Base-by-base conservation (phyloP, 208 protist genomes). In the Leptomonas pyrrhocoris region DNA sequence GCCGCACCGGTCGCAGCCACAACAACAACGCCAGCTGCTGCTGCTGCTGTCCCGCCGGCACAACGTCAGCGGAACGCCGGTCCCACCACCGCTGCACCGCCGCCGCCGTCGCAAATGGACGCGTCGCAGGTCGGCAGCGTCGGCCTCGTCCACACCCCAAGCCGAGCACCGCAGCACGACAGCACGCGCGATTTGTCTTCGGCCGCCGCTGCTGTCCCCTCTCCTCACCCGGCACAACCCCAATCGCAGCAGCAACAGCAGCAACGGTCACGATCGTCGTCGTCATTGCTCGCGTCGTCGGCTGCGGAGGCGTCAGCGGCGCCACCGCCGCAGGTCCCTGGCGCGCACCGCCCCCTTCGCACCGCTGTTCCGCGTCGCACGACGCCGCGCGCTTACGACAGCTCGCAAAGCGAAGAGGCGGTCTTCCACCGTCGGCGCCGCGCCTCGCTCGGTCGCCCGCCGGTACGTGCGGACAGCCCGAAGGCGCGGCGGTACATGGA, bases 401-500 rank as follows among this genome's bases (percentile, higher is more conserved):
- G 78, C 77, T 59, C 50, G 15, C 77, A 74, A 38, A 75, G 80
- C 25, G 73, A 80, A 45, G 38, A 72, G 25, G 65, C 77, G 40
- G 59, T 85, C 12, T 85, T 72, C 38, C 58, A 61, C 23, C 64
- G 70, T 15, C 60, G 73, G 5, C 43, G 40, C n/a, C 40, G 28
- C 6, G 28, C 15, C 38, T 55, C 46, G 21, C n/a, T 58, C 31
- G 19, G 13, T 2, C 38, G 23, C 21, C 74, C 53, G 36, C 34
- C 60, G 18, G 60, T 85, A 40, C 62, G 74, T 46, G 54, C 65
- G 15, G 80, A 86, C 66, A 31, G 56, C 7, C 66, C 71, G 1
- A 67, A 78, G 8, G 64, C 78, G 18, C 60, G 63, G 58, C 54
- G 40, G 8, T 86, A 73, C 49, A 80, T 86, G 77, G 30, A 65